Evolutionary conservation across 768 basidiomycete genomes (phyloP).

Genomic region (Russula lepida): DNA sequence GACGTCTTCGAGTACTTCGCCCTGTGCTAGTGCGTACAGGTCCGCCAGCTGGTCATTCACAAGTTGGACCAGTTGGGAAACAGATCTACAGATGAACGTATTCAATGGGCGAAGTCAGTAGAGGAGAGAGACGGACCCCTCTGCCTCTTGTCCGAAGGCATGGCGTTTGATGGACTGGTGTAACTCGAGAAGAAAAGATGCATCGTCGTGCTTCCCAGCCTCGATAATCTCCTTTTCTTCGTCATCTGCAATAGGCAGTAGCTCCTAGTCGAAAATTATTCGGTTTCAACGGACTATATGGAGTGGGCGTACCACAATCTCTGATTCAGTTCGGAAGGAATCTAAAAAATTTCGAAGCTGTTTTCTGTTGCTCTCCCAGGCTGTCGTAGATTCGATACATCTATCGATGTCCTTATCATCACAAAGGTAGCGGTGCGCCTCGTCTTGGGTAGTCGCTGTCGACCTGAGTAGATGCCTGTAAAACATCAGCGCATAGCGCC

Average conservation of each 20-base stretch:
- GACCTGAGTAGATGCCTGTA: slow-evolving; percentile 7
- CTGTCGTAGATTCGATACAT: slow-evolving; percentile 5
- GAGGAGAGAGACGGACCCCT: slow-evolving; percentile 4
- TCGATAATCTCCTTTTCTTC: slow-evolving; percentile 6
- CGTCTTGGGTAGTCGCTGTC: slow-evolving; percentile 4
- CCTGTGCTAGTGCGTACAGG: slow-evolving; percentile 12
- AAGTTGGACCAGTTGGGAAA: slow-evolving; percentile 8
- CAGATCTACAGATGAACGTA: slow-evolving; percentile 1
- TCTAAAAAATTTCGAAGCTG: not conserved
- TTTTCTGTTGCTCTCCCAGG: slow-evolving; percentile 8
- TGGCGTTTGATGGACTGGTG: slow-evolving; percentile 13
- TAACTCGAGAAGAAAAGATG: slow-evolving; percentile 14
- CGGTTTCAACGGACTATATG: not conserved
- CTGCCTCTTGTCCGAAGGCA: slow-evolving; percentile 5
- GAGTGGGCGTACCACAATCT: slow-evolving; percentile 1
- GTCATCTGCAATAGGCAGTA: not conserved
- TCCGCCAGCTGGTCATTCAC: slow-evolving; percentile 14
- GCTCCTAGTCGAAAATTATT: not conserved
- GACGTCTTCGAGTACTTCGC: slow-evolving; percentile 15
- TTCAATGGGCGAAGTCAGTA: not conserved
- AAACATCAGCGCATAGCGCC: not conserved
- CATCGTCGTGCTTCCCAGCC: slow-evolving; percentile 15
- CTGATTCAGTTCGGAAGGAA: not conserved
- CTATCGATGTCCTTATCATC: slow-evolving; percentile 8
- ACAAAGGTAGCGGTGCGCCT: slow-evolving; percentile 5